These are phyloP conservation scores for Trichomonas gallinae DNA, from an alignment of 208 protist genomes.

Conservation along the genomic window DNA sequence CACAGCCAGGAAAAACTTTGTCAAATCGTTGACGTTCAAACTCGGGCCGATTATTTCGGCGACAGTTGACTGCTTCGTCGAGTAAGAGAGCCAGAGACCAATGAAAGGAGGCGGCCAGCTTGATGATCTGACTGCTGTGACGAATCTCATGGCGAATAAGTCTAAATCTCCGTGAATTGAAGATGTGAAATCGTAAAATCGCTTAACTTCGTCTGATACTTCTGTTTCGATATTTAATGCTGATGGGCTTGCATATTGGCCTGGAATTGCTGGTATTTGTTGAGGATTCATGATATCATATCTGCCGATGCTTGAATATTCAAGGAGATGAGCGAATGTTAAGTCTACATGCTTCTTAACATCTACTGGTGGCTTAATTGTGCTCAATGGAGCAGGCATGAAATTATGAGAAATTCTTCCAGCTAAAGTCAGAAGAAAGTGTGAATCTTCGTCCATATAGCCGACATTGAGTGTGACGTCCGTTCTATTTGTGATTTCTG, in stretches of 20 bases:
- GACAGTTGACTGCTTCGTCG: not conserved
- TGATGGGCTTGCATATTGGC: not conserved
- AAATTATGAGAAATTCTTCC: not conserved
- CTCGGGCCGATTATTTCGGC: not conserved
- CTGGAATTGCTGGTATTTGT: not conserved
- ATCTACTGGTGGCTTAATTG: not conserved
- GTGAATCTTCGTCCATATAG: not conserved
- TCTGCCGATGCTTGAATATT: not conserved
- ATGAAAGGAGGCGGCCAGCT: not conserved
- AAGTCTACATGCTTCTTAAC: not conserved
- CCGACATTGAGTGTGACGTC: not conserved
- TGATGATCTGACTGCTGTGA: not conserved
- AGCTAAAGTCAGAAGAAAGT: not conserved
- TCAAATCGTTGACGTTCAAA: not conserved
- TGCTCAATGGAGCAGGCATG: not conserved
- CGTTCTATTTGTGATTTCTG: not conserved
- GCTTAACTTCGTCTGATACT: not conserved
- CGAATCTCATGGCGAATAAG: not conserved
- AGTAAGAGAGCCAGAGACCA: not conserved
- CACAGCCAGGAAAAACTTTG: not conserved
- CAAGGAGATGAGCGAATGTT: not conserved
- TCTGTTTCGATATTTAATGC: not conserved
- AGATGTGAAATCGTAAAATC: not conserved
- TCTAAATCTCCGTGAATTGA: slow-evolving; percentile 13
- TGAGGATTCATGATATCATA: not conserved